Evolutionary conservation across 108 stramenopile species (phyloP).

Genomic region (Discostella pseudostelligera): DNA sequence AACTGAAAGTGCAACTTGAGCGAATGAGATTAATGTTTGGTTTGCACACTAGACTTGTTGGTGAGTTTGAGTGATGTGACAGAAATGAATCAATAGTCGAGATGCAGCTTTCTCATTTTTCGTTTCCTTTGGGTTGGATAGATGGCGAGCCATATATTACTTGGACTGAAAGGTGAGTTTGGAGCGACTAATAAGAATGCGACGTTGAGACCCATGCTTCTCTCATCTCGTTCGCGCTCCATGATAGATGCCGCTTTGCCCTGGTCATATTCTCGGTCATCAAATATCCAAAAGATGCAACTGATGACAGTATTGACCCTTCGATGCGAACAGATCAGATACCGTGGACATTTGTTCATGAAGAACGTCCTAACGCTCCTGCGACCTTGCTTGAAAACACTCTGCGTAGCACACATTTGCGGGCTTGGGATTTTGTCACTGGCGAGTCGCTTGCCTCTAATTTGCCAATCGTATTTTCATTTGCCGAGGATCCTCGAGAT

Average conservation of each 20-base stretch:
- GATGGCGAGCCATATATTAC: constrained; percentile 49
- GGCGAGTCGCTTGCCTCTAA: constrained; percentile 65
- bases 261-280: constrained; percentile 70
- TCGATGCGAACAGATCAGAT: constrained; percentile 38
- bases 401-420: constrained; percentile 54
- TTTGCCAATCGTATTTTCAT: constrained; percentile 67
- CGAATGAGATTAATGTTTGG: constrained; percentile 68
- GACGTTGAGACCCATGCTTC: too few relatives aligned
- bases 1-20: constrained; percentile 58
- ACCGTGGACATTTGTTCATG: constrained; percentile 71
- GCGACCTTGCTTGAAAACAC: constrained; percentile 68
- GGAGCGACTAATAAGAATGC: too few relatives aligned
- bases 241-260: constrained; percentile 51
- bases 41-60: constrained; percentile 29
- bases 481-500: constrained; percentile 60
- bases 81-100: not conserved
- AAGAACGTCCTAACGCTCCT: constrained; percentile 66
- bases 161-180: constrained; percentile 50
- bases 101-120: not conserved
- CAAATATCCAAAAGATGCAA: constrained; percentile 14
- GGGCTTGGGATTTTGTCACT: constrained; percentile 78
- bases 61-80: constrained; percentile 18
- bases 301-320: constrained; percentile 13
- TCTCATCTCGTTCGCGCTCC: too few relatives aligned
- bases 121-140: not conserved